Evolutionary conservation across 441 rosid species (phyloP).

Genomic region (Lepidium campestre): DNA sequence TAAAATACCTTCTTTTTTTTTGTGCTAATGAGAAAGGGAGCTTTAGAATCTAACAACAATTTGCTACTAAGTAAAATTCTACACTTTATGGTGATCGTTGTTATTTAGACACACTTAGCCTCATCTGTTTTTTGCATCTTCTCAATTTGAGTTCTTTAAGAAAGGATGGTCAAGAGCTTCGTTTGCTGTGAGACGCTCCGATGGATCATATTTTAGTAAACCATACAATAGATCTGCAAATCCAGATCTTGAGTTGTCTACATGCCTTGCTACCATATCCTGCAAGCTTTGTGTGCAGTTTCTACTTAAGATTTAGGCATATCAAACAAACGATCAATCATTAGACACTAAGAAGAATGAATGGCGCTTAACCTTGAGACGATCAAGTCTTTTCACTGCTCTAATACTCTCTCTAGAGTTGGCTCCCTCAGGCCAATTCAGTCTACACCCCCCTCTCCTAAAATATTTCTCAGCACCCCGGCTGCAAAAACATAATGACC

Average conservation of each 20-base stretch:
- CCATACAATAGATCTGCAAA: constrained; percentile 51
- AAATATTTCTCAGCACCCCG: constrained; percentile 69
- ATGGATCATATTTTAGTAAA: constrained; percentile 58
- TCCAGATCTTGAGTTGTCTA: constrained; percentile 37
- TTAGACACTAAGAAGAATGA: neutral
- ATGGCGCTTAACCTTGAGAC: constrained; percentile 44
- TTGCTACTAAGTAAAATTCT: constrained; percentile 11
- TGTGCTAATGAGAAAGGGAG: constrained; percentile 6
- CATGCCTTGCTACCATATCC: constrained; percentile 47
- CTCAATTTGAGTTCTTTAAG: constrained; percentile 36
- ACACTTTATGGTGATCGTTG: constrained; percentile 2
- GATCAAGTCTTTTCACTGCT: constrained; percentile 72
- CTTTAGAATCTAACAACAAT: constrained; percentile 14
- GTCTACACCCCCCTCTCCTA: constrained; percentile 51
- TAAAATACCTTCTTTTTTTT: neutral
- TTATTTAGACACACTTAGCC: neutral
- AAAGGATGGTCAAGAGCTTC: constrained; percentile 70
- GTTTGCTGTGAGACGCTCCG: constrained; percentile 61
- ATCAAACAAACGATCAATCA: neutral
- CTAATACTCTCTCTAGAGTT: constrained; percentile 72
- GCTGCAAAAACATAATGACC: constrained; percentile 32
- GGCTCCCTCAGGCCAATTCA: constrained; percentile 90
- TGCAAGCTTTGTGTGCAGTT: constrained; percentile 24
- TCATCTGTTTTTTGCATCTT: neutral
- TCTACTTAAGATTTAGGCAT: neutral